A percentile compares a stretch with the other conserved stretches of the same genome.
Evolutionary conservation across 306 rosid species (phyloP).

Genomic region (Dicorynia guianensis): DNA sequence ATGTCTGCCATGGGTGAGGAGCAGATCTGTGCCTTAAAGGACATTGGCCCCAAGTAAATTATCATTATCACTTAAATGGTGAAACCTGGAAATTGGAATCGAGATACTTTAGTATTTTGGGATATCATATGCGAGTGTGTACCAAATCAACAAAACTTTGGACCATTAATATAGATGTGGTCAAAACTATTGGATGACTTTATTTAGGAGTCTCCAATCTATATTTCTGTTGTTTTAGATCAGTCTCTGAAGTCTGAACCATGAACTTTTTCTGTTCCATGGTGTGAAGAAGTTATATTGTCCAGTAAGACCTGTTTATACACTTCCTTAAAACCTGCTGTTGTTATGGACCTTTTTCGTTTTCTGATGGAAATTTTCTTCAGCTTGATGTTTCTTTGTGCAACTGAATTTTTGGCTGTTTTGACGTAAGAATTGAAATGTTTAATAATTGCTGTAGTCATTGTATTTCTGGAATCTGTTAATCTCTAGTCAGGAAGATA

Average conservation of each 20-base stretch:
- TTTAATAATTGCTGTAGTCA: neutral
- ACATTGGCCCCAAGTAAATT: conserved; percentile 86
- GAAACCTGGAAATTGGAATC: conserved; percentile 32
- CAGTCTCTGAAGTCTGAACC: conserved; percentile 17
- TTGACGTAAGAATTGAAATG: neutral
- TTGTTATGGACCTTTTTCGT: conserved; percentile 1
- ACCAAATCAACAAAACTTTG: conserved; percentile 38
- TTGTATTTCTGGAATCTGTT: neutral
- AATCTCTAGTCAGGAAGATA: neutral
- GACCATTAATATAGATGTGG: conserved; percentile 52
- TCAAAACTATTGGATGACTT: conserved; percentile 40
- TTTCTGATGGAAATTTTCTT: conserved; percentile 14
- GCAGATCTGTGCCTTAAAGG: conserved; percentile 91
- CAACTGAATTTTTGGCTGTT: neutral
- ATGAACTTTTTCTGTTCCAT: conserved; percentile 2
- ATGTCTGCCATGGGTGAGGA: conserved; percentile 99
- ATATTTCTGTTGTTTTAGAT: conserved; percentile 38
- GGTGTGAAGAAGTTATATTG: conserved; percentile 46
- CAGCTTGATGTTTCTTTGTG: neutral
- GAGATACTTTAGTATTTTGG: conserved; percentile 31
- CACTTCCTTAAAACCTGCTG: conserved; percentile 23
- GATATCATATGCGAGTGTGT: conserved; percentile 43
- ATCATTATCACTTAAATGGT: conserved; percentile 29
- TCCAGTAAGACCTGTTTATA: conserved; percentile 7
- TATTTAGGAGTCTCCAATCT: conserved; percentile 41